Evolutionary conservation across 1,284 basidiomycete genomes (phyloP).

Genomic region (Heliocybe sulcata): DNA sequence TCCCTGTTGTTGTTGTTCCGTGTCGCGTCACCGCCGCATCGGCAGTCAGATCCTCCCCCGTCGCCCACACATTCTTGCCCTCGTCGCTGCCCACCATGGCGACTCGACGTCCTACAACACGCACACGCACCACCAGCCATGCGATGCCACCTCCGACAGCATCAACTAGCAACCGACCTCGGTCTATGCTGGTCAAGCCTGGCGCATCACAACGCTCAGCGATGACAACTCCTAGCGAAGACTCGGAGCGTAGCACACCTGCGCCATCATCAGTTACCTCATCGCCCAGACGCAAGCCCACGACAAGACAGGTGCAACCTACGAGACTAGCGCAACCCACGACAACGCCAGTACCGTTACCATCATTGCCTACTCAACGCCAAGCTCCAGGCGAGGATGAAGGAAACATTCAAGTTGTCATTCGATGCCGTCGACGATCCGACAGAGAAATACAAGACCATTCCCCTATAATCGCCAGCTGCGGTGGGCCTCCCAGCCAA

Average conservation of each 20-base stretch:
- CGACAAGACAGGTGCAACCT: background rate
- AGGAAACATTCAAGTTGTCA: slow-evolving; percentile 86
- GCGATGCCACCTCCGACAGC: slow-evolving; percentile 27
- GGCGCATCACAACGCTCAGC: slow-evolving; percentile 23
- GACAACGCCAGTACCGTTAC: no score
- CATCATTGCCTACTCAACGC: no score
- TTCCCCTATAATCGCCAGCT: slow-evolving; percentile 78
- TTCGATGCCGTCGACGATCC: slow-evolving; percentile 78
- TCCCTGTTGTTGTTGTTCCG: background rate
- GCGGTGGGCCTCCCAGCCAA: slow-evolving; percentile 64
- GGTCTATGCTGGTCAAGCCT: slow-evolving; percentile 22
- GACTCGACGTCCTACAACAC: slow-evolving; percentile 7
- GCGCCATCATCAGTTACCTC: slow-evolving; percentile 5
- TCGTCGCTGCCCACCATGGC: slow-evolving; percentile 5
- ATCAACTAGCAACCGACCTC: slow-evolving; percentile 17
- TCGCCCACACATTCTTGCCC: background rate
- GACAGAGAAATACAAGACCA: slow-evolving; percentile 78
- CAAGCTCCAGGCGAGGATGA: slow-evolving; percentile 38
- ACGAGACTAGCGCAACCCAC: no score
- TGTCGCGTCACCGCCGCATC: background rate
- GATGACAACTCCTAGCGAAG: slow-evolving; percentile 18
- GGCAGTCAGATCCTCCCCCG: background rate
- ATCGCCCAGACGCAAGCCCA: slow-evolving; percentile 5
- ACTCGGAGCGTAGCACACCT: slow-evolving; percentile 2
- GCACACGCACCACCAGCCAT: slow-evolving; percentile 7